Evolutionary conservation across 2,329 filamentous ascomycete species (phyloP).

Genomic region (Epichloe bromicola): DNA sequence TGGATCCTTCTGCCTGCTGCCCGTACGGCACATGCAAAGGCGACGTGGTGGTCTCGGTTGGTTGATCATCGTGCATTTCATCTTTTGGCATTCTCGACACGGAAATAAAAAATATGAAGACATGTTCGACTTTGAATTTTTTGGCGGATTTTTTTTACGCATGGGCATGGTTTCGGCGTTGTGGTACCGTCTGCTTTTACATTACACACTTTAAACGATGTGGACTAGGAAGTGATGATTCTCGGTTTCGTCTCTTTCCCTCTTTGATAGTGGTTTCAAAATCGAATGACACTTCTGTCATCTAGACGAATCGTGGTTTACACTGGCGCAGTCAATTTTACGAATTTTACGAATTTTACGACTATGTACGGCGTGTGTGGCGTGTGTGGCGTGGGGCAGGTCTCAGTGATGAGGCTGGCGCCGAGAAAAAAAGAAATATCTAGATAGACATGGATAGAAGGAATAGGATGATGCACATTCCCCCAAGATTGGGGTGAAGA

Average conservation of each 20-base stretch:
- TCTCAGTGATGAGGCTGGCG: not conserved
- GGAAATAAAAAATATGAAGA: not conserved
- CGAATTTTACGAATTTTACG: not conserved
- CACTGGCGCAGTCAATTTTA: not conserved
- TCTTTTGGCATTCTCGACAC: not conserved
- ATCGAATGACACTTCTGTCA: not conserved
- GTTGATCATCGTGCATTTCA: conserved; percentile 1
- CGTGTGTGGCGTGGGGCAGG: no score
- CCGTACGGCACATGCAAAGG: conserved; percentile 40
- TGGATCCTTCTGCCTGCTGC: conserved; percentile 37
- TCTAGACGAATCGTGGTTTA: not conserved
- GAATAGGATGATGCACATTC: not conserved
- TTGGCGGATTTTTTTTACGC: not conserved
- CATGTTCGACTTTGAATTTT: not conserved
- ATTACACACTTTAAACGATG: not conserved
- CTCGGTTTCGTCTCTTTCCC: no score
- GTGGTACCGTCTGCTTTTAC: not conserved
- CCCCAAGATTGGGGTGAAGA: not conserved
- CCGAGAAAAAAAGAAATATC: not conserved
- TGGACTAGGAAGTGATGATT: not conserved
- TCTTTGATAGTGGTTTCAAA: not conserved
- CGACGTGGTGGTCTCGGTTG: conserved; percentile 26
- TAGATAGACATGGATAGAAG: not conserved
- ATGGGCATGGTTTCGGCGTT: not conserved
- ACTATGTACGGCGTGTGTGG: not conserved